Percentiles rank a stretch among this genome's conserved stretches.
Conservation (phyloP, 345 rosid species). For the Atalantia buxifolia region DNA sequence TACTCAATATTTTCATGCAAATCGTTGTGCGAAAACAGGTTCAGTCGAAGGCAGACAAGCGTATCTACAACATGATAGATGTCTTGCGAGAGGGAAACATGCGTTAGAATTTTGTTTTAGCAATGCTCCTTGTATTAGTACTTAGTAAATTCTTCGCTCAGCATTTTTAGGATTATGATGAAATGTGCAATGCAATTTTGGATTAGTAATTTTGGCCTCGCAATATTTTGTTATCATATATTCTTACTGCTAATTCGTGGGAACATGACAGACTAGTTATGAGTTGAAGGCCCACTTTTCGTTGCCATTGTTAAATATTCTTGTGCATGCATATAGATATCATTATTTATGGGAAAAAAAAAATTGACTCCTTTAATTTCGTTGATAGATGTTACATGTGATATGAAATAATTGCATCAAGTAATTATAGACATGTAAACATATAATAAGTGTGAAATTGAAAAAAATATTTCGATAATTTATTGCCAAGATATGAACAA, state of each 20-base stretch:
- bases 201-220: neutral
- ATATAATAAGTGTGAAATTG: neutral
- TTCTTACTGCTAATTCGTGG: neutral
- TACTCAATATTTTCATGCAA: neutral
- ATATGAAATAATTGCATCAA: no score
- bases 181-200: neutral
- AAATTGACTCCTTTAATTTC: neutral
- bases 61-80: slow-evolving; percentile 81
- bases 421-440: neutral
- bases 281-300: no score
- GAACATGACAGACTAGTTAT: neutral
- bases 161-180: neutral
- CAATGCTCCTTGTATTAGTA: neutral
- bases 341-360: neutral
- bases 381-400: neutral
- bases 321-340: neutral
- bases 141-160: neutral
- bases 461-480: no score
- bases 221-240: neutral
- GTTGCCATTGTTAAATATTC: no score
- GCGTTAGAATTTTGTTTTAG: slow-evolving; percentile 34
- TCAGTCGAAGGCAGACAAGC: slow-evolving; percentile 59
- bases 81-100: slow-evolving; percentile 75
- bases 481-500: no score
- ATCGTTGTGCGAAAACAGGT: slow-evolving; percentile 36